phyloP scores from a whole-genome alignment of 2,329 filamentous ascomycete species.

The Aaosphaeria pasadenensis region DNA sequence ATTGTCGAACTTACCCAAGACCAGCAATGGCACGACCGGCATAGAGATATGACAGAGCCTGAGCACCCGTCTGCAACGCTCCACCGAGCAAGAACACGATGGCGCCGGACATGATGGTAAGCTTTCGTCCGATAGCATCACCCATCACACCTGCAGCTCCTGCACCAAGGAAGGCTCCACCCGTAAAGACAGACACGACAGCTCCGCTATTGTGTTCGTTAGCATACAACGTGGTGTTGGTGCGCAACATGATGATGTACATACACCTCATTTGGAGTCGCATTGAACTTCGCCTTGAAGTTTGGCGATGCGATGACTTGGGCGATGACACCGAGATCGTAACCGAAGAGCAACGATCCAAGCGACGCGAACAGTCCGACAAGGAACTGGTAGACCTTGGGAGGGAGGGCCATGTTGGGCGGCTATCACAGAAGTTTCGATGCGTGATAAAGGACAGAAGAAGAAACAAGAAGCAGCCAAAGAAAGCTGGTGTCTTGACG shows the following conservation, averaged over 20 bases:
- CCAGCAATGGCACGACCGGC: conserved; percentile 69
- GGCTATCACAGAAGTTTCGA: too few species aligned
- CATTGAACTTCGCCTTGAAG: conserved; percentile 41
- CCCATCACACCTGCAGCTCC: conserved; percentile 60
- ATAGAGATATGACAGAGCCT: conserved; percentile 60
- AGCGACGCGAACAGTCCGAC: conserved; percentile 58
- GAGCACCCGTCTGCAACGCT: conserved; percentile 68
- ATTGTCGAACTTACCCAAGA: conserved; percentile 50
- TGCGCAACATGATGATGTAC: conserved; percentile 2
- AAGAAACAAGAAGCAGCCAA: not conserved
- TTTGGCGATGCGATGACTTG: conserved; percentile 51
- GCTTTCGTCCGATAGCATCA: conserved; percentile 65
- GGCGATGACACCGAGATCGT: conserved; percentile 60
- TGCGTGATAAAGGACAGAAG: too few species aligned
- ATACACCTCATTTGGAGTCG: conserved; percentile 36
- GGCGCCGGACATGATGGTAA: conserved; percentile 70
- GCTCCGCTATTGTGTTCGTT: conserved; percentile 51
- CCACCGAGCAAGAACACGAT: conserved; percentile 71
- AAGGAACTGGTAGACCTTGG: conserved; percentile 60
- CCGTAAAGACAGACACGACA: conserved; percentile 76
- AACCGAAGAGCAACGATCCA: conserved; percentile 58
- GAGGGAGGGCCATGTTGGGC: conserved; percentile 51
- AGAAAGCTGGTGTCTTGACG: too few species aligned
- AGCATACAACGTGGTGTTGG: not conserved
- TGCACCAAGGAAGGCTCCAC: conserved; percentile 70